These are phyloP conservation scores for Nitzschia sp. DNA, from an alignment of 108 stramenopile genomes.

Conservation along the genomic window DNA sequence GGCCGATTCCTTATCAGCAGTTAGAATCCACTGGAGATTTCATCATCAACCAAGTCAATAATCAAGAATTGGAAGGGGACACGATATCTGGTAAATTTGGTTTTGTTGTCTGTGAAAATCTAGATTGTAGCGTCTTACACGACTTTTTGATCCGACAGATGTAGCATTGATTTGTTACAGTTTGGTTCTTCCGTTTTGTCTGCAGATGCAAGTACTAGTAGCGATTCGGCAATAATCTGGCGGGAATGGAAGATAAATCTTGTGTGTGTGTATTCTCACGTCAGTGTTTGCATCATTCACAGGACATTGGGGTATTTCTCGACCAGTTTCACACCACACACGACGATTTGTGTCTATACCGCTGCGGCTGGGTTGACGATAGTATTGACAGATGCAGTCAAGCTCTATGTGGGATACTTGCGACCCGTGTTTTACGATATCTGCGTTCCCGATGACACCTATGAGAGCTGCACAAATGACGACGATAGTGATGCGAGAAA, in stretches of 20 bases:
- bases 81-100: slow-evolving; percentile 28
- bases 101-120: not conserved
- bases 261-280: no score
- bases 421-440: slow-evolving; percentile 58
- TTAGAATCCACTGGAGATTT: slow-evolving; percentile 23
- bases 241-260: no score
- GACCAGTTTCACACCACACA: slow-evolving; percentile 18
- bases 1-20: slow-evolving; percentile 9
- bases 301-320: not conserved
- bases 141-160: not conserved
- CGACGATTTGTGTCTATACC: slow-evolving; percentile 44
- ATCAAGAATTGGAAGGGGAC: slow-evolving; percentile 35
- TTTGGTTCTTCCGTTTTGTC: not conserved
- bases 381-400: slow-evolving; percentile 42
- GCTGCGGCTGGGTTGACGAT: slow-evolving; percentile 37
- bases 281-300: not conserved
- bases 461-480: slow-evolving; percentile 33
- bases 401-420: slow-evolving; percentile 59
- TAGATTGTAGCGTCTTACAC: not conserved
- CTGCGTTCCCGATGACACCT: slow-evolving; percentile 48
- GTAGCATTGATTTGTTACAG: not conserved
- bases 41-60: slow-evolving; percentile 23
- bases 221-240: no score
- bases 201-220: slow-evolving; percentile 4
- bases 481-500: slow-evolving; percentile 23